These are phyloP conservation scores for Coprinopsis strossmayeri DNA, from an alignment of 768 basidiomycete genomes.

Conservation along the genomic window DNA sequence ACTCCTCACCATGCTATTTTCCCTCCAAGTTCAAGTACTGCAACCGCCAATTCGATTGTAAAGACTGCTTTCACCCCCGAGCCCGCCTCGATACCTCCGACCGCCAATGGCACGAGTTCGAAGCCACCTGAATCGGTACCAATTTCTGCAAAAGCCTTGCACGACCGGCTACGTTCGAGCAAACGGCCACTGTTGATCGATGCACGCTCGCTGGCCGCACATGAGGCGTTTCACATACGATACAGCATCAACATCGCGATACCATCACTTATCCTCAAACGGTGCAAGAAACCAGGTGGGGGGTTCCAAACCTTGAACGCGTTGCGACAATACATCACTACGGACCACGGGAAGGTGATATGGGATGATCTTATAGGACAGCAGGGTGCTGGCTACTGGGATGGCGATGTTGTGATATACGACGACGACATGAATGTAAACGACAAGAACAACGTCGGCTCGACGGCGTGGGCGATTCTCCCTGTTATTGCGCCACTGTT, in stretches of 20 bases:
- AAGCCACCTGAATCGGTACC: slow-evolving; percentile 4
- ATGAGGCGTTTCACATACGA: slow-evolving; percentile 56
- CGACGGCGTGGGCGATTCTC: slow-evolving; percentile 68
- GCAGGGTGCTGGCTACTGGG: slow-evolving; percentile 36
- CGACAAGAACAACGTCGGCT: slow-evolving; percentile 46
- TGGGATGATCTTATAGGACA: slow-evolving; percentile 59
- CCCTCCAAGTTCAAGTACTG: slow-evolving; percentile 1
- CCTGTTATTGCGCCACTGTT: slow-evolving; percentile 57
- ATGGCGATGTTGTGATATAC: slow-evolving; percentile 71
- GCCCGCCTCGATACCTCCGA: background rate
- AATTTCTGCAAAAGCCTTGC: slow-evolving; percentile 41
- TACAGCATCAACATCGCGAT: slow-evolving; percentile 81
- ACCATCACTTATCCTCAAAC: slow-evolving; percentile 86
- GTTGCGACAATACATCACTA: slow-evolving; percentile 77
- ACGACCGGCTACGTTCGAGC: slow-evolving; percentile 40
- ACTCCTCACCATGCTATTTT: slow-evolving; percentile 8
- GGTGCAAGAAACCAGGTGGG: slow-evolving; percentile 65
- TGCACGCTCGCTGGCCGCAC: slow-evolving; percentile 65
- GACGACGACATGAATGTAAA: slow-evolving; percentile 72
- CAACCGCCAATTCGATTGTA: slow-evolving; percentile 1
- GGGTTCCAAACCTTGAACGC: slow-evolving; percentile 61
- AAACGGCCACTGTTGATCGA: slow-evolving; percentile 72
- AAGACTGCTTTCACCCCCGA: background rate
- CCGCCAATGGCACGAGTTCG: slow-evolving; percentile 5
- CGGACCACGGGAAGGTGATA: slow-evolving; percentile 59